Percentiles rank a stretch among this genome's conserved stretches.
Evolutionary conservation across 225 moss, liverwort and hornwort species (phyloP).

Genomic region (Pseudisothecium myosuroides): DNA sequence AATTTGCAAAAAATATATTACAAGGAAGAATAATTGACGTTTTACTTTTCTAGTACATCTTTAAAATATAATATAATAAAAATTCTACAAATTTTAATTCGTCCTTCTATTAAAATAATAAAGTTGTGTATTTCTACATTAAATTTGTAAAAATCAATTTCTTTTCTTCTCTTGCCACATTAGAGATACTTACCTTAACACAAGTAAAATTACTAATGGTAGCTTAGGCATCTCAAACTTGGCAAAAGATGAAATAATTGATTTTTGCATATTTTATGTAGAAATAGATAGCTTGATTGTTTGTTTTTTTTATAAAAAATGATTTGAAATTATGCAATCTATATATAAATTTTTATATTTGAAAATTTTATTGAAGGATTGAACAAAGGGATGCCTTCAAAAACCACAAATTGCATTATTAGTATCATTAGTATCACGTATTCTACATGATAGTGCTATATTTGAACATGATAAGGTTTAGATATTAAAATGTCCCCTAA

Average conservation of each 20-base stretch:
- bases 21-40: background rate
- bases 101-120: too few relatives aligned
- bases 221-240: background rate
- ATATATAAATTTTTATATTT: background rate
- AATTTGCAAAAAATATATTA: too few relatives aligned
- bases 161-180: background rate
- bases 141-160: background rate
- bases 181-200: background rate
- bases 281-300: background rate
- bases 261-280: background rate
- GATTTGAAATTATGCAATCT: background rate
- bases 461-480: background rate
- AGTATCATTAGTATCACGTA: too few relatives aligned
- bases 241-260: background rate
- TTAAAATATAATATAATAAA: background rate
- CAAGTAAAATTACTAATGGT: too few relatives aligned
- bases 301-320: background rate
- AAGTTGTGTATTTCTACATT: background rate
- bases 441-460: background rate
- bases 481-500: background rate
- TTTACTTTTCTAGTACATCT: background rate
- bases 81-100: too few relatives aligned
- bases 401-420: too few relatives aligned
- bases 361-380: background rate
- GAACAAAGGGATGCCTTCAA: background rate